Conservation (phyloP, 2,329 filamentous ascomycete species). For the Colletotrichum simmondsii region DNA sequence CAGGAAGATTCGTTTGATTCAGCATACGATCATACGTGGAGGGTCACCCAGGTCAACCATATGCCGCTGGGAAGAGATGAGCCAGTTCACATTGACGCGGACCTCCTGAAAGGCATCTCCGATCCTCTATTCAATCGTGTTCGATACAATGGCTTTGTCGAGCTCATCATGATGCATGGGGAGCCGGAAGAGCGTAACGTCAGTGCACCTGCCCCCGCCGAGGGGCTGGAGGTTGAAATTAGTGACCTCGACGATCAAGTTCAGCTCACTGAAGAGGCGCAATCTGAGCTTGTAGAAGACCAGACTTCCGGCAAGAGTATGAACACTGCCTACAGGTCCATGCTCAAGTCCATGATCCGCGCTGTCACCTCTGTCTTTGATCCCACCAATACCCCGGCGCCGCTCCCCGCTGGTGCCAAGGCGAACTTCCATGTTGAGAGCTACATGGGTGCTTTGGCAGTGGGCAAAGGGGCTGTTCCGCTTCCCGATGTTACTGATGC, state of each 20-base stretch:
- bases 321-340: conserved; percentile 48
- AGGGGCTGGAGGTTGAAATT: conserved; percentile 24
- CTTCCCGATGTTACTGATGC: conserved; percentile 74
- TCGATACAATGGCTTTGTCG: conserved; percentile 77
- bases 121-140: conserved; percentile 88
- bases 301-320: conserved; percentile 32
- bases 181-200: conserved; percentile 40
- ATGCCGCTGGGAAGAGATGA: conserved; percentile 88
- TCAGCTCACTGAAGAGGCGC: conserved; percentile 25
- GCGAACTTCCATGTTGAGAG: conserved; percentile 55
- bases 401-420: conserved; percentile 38
- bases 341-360: conserved; percentile 58
- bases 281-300: conserved; percentile 36
- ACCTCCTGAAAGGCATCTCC: conserved; percentile 78
- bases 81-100: conserved; percentile 81
- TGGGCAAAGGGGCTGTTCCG: conserved; percentile 71
- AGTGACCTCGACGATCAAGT: conserved; percentile 32
- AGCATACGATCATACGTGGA: conserved; percentile 62
- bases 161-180: conserved; percentile 74
- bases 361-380: conserved; percentile 58
- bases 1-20: conserved; percentile 62
- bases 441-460: conserved; percentile 60
- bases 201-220: conserved; percentile 34
- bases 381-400: conserved; percentile 44
- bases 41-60: conserved; percentile 84